Evolutionary conservation across 495 filamentous ascomycete genomes (phyloP).

Genomic region (Xylaria telfairii): DNA sequence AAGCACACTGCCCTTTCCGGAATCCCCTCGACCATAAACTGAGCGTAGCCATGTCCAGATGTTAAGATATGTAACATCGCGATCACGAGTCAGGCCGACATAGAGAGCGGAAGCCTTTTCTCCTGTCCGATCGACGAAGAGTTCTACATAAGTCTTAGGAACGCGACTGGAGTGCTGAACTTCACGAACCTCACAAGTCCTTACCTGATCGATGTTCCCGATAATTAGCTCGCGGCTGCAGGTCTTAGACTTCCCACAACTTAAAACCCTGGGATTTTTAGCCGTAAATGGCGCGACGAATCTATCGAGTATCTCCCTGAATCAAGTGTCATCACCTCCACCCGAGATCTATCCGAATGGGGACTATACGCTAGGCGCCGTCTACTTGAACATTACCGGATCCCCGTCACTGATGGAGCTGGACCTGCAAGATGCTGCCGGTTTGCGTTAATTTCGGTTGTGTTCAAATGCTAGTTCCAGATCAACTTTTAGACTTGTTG

Average conservation of each 20-base stretch:
- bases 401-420: not conserved
- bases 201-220: not conserved
- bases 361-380: not conserved
- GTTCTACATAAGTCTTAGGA: not conserved
- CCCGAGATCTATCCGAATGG: not conserved
- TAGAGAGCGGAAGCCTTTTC: not conserved
- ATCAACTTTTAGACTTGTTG: no score
- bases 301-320: not conserved
- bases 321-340: not conserved
- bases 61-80: not conserved
- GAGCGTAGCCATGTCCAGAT: no score
- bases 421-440: not conserved
- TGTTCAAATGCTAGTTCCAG: no score
- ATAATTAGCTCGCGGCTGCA: slow-evolving; percentile 1
- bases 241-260: no score
- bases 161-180: not conserved
- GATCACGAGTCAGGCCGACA: slow-evolving; percentile 3
- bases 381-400: not conserved
- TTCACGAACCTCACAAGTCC: not conserved
- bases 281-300: not conserved
- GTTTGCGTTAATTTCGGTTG: no score
- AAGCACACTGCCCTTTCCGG: no score
- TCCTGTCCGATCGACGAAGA: not conserved
- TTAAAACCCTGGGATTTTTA: no score
- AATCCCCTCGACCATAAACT: no score